Conservation (phyloP, 208 protist species). For the Dictyostelium gargantuum region DNA sequence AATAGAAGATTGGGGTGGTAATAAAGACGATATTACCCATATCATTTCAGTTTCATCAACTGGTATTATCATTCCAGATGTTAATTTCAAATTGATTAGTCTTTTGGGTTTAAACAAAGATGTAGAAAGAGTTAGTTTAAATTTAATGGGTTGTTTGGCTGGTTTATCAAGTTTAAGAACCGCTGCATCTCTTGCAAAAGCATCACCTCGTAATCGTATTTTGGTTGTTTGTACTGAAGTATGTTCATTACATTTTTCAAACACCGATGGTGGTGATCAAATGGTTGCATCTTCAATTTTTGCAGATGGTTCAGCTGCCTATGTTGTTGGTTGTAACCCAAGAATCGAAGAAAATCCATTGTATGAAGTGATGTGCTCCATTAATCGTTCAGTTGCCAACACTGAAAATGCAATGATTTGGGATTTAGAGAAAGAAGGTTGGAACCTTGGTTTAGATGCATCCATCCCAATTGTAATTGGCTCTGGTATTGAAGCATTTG, state of each 20-base stretch:
- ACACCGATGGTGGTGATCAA: not conserved
- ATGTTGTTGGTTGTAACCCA: conserved; percentile 2
- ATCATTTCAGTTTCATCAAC: conserved; percentile 65
- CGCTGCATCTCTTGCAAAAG: not conserved
- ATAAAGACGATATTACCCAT: conserved; percentile 61
- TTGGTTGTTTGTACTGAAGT: conserved; percentile 70
- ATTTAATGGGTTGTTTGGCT: conserved; percentile 72
- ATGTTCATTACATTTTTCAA: conserved; percentile 65
- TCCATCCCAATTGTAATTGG: conserved; percentile 5
- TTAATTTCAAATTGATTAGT: conserved; percentile 67
- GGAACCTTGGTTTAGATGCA: not conserved
- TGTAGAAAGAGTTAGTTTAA: conserved; percentile 50
- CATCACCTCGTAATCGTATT: conserved; percentile 49
- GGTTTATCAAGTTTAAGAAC: conserved; percentile 48
- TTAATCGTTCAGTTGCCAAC: conserved; percentile 12
- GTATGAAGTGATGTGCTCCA: conserved; percentile 21
- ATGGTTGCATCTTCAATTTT: conserved; percentile 29
- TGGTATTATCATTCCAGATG: conserved; percentile 59
- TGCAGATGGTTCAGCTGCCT: conserved; percentile 43
- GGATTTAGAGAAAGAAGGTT: not conserved
- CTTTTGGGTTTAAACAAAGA: conserved; percentile 44
- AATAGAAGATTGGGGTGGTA: conserved; percentile 67
- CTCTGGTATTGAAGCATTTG: not conserved
- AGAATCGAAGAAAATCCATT: conserved; percentile 8
- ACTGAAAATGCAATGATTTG: conserved; percentile 22